Evolutionary conservation across 805 yeast species (phyloP).

Genomic region (Ogataea saltuana): DNA sequence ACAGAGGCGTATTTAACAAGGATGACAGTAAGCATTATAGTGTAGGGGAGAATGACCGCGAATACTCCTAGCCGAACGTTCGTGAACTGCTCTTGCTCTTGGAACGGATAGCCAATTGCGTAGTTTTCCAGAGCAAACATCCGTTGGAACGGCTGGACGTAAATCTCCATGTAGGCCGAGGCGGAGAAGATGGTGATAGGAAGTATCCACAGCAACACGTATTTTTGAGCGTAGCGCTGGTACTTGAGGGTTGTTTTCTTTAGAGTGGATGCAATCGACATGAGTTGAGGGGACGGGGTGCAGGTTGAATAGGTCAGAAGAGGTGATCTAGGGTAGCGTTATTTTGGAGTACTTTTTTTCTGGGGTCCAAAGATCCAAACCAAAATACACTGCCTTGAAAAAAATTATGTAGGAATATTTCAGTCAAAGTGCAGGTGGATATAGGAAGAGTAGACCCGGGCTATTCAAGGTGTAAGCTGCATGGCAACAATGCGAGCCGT

Average conservation of each 20-base stretch:
- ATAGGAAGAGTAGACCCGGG: neutral
- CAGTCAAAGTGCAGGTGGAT: too few species aligned
- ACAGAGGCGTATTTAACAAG: constrained; percentile 15
- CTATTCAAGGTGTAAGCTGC: too few species aligned
- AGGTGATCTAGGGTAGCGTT: too few species aligned
- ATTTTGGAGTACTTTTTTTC: too few species aligned
- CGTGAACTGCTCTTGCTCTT: constrained; percentile 41
- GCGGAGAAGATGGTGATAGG: constrained; percentile 11
- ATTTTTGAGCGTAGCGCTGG: constrained; percentile 8
- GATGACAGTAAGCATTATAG: constrained; percentile 26
- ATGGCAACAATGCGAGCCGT: too few species aligned
- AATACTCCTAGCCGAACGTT: constrained; percentile 33
- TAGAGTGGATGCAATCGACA: neutral
- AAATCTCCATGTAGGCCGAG: constrained; percentile 24
- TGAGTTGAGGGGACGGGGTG: neutral
- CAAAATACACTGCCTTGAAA: too few species aligned
- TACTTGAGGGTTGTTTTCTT: neutral
- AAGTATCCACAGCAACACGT: constrained; percentile 18
- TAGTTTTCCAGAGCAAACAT: constrained; percentile 44
- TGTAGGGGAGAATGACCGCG: constrained; percentile 41
- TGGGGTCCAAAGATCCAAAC: too few species aligned
- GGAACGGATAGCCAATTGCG: constrained; percentile 50
- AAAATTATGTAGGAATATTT: too few species aligned
- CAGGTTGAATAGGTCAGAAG: neutral
- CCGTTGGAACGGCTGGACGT: constrained; percentile 45